Evolutionary conservation across 345 rosid genomes (phyloP), one percentile per base, ranked within the genome.

Genomic region (Citrus sp.): DNA sequence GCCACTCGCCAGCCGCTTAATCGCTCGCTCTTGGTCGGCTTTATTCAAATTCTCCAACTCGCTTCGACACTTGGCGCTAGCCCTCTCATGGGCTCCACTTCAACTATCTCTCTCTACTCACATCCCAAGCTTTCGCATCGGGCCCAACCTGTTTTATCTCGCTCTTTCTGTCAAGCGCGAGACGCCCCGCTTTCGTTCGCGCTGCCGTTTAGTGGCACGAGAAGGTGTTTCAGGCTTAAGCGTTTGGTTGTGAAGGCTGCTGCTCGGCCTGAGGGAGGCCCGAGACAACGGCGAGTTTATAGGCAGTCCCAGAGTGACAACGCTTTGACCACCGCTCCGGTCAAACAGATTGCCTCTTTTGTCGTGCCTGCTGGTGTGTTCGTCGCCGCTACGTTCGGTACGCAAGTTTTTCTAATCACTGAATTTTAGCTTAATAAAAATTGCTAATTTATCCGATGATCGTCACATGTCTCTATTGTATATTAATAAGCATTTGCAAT

Each of bases 331-430:
- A 85, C 59, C 62, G 87, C 86, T 84, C 84, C 88, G 10, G 85
- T 88, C 34, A 86, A 89, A 88, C 90, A 88, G 87, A 69, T 90
- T 85, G 89, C 92, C 21, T 87, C 96, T 1, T 81, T 82, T 46
- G 81, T 85, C 37, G 85, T 82, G 28, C 97, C 98, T 0, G 88
- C 94, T 2, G 97, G 88, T 60, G 86, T 86, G 5, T 85, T 92
- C 42, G 72, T 89, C 14, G 87, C 87, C 8, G 88, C 85, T 81
- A 84, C 93, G 40, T 93, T 92, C 60, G 97, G 99, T 95, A 89
- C 74, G 88, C 82, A 62, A 75, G 55, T 73, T 76, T 66, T 73
- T 58, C 51, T 10, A n/a, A 10, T 21, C 34, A 18, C 22, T 22
- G 13, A 46, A 7, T 67, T 60, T 21, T 9, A 30, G 24, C 19